Evolutionary conservation across 2,329 filamentous ascomycete genomes (phyloP), one percentile per base, ranked within the genome.

Genomic region (Nemania serpens): DNA sequence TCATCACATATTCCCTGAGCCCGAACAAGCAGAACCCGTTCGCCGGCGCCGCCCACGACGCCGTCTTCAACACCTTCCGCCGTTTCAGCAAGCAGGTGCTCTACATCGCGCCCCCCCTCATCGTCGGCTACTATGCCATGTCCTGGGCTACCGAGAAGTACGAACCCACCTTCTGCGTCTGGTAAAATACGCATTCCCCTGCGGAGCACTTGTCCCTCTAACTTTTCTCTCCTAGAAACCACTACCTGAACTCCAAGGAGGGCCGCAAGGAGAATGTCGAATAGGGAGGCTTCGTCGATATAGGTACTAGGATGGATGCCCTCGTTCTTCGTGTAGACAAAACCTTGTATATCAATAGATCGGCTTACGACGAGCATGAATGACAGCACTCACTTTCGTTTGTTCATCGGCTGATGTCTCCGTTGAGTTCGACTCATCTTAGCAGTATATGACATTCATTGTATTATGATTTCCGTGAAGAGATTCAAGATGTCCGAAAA

Each of bases 11-110:
- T 81, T 84, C 88, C 68, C 75, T 99, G 69, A 89, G 91, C 70
- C 80, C 90, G 69, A 98, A 99, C 85, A 89, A 91, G 76, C 94
- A 97, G 82, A 88, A 91, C 74, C 91, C 93, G 66, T 84, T 96
- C 69, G 92, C 92, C 66, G 91, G 91, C 72, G 82, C 89, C 62
- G 78, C 84, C 67, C 81, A 94, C 78, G 90, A 89, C 69, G 94
- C 93, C 74, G 80, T 98, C 82, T 98, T 98, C 89, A 99, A 99
- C 86, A 89, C 87, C 71, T 96, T 90, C 85, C 89, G 95, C 78
- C 88, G 95, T 73, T 91, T 90, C 80, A 88, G 88, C 76, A 78
- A 84, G 70, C 95, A 98, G 84, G 87, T 96, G 70, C 87, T 98
- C 70, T 99, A 93, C 85, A 88, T 93, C 78, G 84, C 88, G 25